Evolutionary conservation across 1,284 basidiomycete species (phyloP), one percentile per base, ranked within the genome.

Genomic region (Ganoderma leucocontextum): DNA sequence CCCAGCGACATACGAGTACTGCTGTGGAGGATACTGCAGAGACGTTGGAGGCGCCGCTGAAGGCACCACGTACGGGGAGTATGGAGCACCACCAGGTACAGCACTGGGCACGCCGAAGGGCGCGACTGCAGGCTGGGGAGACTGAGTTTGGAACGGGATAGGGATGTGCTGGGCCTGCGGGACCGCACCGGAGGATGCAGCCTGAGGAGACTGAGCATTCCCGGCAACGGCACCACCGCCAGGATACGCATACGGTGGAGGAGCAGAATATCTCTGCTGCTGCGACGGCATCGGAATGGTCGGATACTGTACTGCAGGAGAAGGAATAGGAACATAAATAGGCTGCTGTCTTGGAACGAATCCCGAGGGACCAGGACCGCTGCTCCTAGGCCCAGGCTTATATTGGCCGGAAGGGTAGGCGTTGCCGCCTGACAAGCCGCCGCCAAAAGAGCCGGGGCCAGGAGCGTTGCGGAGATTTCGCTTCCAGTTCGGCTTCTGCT

Each of bases 311-410:
- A 39, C 22, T 41, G 55, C 60, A 62, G 44, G 41, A 60, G 42
- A 47, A 39, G 65, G 69, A 64, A 53, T 55, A 39, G 59, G 36
- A 39, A 39, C 17, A 59, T 36, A 19, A 25, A 39, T 33, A 19
- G 35, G 59, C 59, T 64, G 66, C 33, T 49, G 63, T 42, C 17
- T 63, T 36, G 59, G 52, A 22, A 17, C 7, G 33, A 55, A 55
- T 15, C 44, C 38, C 47, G 47, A 38, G 6, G 22, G 63, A 41
- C 39, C 61, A 47, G 58, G 38, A 3, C 64, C 64, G 10, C 60
- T 47, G 68, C 67, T 64, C 63, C 71, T 62, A 38, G 68, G 64
- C 35, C 66, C 67, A 13, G 66, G 63, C 68, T 70, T 68, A 42
- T 65, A 67, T 25, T 68, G 69, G 53, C 66, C 62, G 39, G 59